phyloP scores from a whole-genome alignment of 805 yeast genomes.

The Myxozyma neotropica region DNA sequence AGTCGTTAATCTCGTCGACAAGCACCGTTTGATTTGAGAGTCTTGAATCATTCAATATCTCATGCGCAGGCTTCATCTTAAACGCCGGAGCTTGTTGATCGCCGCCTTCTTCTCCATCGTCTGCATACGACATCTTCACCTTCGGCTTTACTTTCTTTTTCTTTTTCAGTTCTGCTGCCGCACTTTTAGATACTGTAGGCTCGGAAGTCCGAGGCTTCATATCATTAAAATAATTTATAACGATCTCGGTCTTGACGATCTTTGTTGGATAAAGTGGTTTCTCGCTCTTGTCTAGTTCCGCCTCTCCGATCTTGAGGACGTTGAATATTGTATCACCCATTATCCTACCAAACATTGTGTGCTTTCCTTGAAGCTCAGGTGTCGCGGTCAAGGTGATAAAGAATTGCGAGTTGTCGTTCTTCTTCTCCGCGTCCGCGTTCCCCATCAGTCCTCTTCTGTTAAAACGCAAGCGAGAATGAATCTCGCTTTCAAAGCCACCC shows the following conservation, averaged over 20 bases:
- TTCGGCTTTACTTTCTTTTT: constrained; percentile 31
- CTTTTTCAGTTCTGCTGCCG: constrained; percentile 9
- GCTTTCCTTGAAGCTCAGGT: constrained; percentile 49
- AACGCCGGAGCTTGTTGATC: constrained; percentile 34
- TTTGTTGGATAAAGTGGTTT: constrained; percentile 56
- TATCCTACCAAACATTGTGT: constrained; percentile 60
- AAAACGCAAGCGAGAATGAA: constrained; percentile 55
- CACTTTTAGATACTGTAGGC: background rate
- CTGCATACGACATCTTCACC: constrained; percentile 47
- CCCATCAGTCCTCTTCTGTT: constrained; percentile 59
- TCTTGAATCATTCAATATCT: constrained; percentile 22
- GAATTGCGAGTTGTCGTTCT: constrained; percentile 46
- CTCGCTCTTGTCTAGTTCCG: constrained; percentile 49
- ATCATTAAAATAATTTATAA: constrained; percentile 55
- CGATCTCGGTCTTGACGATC: constrained; percentile 48
- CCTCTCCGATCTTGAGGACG: constrained; percentile 52
- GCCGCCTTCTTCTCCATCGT: constrained; percentile 47
- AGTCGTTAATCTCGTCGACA: background rate
- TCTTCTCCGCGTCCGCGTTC: constrained; percentile 45
- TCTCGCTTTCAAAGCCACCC: constrained; percentile 48
- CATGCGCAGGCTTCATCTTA: constrained; percentile 39
- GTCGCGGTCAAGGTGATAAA: constrained; percentile 54
- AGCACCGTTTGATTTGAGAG: constrained; percentile 8
- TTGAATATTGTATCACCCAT: constrained; percentile 59
- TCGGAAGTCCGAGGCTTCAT: constrained; percentile 34